Base-by-base conservation (phyloP, 176 grass and related monocot species). In the Phoenix dactylifera region DNA sequence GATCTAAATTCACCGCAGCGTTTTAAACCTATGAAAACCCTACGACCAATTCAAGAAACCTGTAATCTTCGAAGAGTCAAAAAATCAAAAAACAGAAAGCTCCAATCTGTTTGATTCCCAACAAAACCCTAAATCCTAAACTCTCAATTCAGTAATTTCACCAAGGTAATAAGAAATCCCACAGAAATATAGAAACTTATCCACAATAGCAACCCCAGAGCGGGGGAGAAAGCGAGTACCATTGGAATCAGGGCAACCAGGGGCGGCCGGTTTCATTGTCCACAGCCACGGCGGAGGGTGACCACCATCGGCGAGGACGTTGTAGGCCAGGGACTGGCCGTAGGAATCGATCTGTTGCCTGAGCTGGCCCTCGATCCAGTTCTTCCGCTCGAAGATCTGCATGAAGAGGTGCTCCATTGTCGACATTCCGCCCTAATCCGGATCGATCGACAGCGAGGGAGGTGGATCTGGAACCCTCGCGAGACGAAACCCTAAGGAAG, bases 351-450 rank as follows among this genome's bases (percentile, higher is more conserved):
- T 59, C 54, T 97, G 93, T 67, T 85, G 79, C 62, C 61, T 54
- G 26, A 85, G 18, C 84, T 97, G 93, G 25, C 54, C 59, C 18
- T 51, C 60, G 28, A 83, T 61, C 73, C 30, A 73, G 52, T 77
- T 72, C 71, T 70, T 58, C 65, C 79, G 71, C 51, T 85, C 84
- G 79, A 97, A 92, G 66, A 83, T 66, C 59, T 85, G 69, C 87
- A 91, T 91, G 81, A 97, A 85, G 55, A 97, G 76, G 1, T 83
- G 70, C 79, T 97, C 93, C 78, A 97, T 68, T 58, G 72, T 71
- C 68, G 72, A 24, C 74, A 72, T 62, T 22, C 7, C 26, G 22
- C 49, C n/a, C 55, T 25, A 22, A 62, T 7, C 25, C 19, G 22
- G 60, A 79, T 77, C 72, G 80, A 74, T 72, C 72, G 5, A 1